A percentile compares a stretch with the other conserved stretches of the same genome.
These are phyloP conservation scores for Echria macrotheca DNA, from an alignment of 495 filamentous ascomycete genomes.

Conservation along the genomic window DNA sequence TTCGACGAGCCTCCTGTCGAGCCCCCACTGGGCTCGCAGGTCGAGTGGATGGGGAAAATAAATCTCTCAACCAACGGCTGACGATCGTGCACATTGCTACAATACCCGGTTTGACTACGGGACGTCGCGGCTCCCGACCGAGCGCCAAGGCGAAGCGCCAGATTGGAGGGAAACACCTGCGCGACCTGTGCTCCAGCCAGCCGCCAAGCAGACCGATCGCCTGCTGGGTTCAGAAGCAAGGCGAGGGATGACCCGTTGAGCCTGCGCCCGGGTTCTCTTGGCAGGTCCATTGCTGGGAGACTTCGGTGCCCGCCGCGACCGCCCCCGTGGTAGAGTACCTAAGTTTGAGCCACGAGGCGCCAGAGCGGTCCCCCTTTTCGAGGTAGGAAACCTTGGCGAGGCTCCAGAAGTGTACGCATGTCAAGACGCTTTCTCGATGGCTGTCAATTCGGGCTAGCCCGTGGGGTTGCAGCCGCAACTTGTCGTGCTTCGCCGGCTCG, in stretches of 20 bases:
- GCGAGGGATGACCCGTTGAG: background rate
- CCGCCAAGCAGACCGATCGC: background rate
- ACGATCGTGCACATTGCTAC: conserved; percentile 1
- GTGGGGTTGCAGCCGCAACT: no score
- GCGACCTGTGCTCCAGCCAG: background rate
- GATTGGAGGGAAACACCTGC: background rate
- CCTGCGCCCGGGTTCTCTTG: background rate
- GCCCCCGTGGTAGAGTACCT: no score
- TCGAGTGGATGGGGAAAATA: background rate
- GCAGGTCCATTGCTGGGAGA: background rate
- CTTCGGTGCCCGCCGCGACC: background rate
- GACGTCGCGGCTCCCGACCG: conserved; percentile 1
- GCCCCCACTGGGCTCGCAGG: background rate
- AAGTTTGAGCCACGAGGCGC: no score
- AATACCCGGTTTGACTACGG: conserved; percentile 6
- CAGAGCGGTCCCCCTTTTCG: no score
- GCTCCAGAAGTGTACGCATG: no score
- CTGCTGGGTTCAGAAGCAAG: background rate
- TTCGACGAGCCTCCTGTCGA: no score
- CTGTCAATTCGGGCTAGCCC: no score
- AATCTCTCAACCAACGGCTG: conserved; percentile 4
- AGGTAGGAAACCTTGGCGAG: no score
- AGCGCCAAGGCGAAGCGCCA: background rate
- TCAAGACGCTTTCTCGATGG: no score
- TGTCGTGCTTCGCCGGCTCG: no score